Percentiles rank a stretch among this genome's conserved stretches.
These are phyloP conservation scores for Verbascum thapsus DNA, from an alignment of 257 asterid species.

Conservation along the genomic window DNA sequence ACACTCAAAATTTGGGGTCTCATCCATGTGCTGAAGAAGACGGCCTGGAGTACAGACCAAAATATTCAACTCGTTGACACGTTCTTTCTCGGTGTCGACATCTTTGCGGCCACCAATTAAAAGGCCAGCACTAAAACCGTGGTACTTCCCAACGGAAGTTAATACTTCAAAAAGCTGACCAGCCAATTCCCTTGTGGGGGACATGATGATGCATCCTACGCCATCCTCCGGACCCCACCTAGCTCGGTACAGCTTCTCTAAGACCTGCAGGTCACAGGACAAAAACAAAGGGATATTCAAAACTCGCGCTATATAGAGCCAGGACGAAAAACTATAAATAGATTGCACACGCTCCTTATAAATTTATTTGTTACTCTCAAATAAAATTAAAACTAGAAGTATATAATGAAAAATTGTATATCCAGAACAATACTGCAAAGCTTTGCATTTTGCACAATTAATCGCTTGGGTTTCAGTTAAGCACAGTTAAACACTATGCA, in stretches of 20 bases:
- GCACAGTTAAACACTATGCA: not conserved
- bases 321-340: not conserved
- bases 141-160: slow-evolving; percentile 76
- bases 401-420: not conserved
- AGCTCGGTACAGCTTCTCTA: slow-evolving; percentile 77
- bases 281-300: not conserved
- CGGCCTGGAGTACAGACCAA: slow-evolving; percentile 97
- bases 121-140: slow-evolving; percentile 95
- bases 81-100: slow-evolving; percentile 84
- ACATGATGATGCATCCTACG: slow-evolving; percentile 89
- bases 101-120: slow-evolving; percentile 94
- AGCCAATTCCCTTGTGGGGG: slow-evolving; percentile 95
- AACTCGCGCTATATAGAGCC: not conserved
- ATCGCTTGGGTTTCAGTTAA: not conserved
- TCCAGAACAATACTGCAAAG: not conserved
- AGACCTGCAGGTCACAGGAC: slow-evolving; percentile 48
- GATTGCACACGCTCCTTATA: not conserved
- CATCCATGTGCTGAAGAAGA: slow-evolving; percentile 99
- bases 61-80: slow-evolving; percentile 74
- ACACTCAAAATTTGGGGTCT: slow-evolving; percentile 92
- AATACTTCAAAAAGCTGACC: slow-evolving; percentile 80
- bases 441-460: not conserved
- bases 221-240: slow-evolving; percentile 99
- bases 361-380: not conserved
- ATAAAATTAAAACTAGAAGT: not conserved